Evolutionary conservation across 1,139 yeast genomes (phyloP).

Genomic region (Blastobotrys ciferrii): DNA sequence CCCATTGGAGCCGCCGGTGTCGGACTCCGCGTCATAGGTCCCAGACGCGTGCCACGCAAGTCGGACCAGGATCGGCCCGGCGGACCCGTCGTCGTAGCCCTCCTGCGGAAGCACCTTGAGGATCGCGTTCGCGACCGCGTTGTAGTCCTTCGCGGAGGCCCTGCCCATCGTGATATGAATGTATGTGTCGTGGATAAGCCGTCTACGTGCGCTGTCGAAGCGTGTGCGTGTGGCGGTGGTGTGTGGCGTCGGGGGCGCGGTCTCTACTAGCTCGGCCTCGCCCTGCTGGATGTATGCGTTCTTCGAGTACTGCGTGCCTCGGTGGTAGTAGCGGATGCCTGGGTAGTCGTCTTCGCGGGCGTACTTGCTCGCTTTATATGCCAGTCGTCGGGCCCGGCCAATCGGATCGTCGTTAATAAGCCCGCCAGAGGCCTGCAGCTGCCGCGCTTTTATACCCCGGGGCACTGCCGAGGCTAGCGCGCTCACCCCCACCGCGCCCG

Average conservation of each 20-base stretch:
- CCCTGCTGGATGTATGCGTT: not conserved
- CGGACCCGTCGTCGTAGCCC: constrained; percentile 68
- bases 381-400: constrained; percentile 4
- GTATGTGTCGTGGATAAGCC: constrained; percentile 6
- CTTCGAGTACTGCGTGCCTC: constrained; percentile 2
- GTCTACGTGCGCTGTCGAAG: not conserved
- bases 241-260: not conserved
- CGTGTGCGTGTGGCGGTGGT: not conserved
- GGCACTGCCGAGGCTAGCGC: constrained; percentile 8
- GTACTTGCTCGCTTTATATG: constrained; percentile 1
- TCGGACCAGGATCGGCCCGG: constrained; percentile 62
- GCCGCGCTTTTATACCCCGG: not conserved
- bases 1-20: constrained; percentile 69
- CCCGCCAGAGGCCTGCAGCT: constrained; percentile 1
- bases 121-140: constrained; percentile 75
- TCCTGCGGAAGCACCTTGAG: constrained; percentile 70
- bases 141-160: constrained; percentile 48
- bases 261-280: constrained; percentile 3
- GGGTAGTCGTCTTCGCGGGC: not conserved
- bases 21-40: constrained; percentile 53
- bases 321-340: constrained; percentile 4
- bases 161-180: constrained; percentile 1
- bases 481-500: constrained; percentile 4
- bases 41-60: constrained; percentile 74
- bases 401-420: constrained; percentile 3